Percentiles rank a stretch among this genome's conserved stretches.
Conservation (phyloP, 2,329 filamentous ascomycete genomes). For the Dactylella cylindrospora region DNA sequence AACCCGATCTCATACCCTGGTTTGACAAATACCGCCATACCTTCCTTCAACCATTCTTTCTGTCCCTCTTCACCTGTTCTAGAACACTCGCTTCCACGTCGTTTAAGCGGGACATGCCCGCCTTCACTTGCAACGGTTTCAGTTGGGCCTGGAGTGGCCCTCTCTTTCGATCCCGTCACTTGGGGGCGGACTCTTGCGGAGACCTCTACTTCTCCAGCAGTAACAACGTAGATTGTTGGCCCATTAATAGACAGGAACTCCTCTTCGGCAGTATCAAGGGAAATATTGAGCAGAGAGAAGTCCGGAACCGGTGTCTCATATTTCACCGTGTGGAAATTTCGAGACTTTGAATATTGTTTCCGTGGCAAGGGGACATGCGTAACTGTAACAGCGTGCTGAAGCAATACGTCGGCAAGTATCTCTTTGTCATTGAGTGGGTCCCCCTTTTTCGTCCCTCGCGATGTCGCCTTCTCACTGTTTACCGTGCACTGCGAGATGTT, state of each 20-base stretch:
- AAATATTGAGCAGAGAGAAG: slow-evolving; percentile 20
- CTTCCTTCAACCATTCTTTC: slow-evolving; percentile 19
- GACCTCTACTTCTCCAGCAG: slow-evolving; percentile 17
- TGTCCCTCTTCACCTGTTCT: slow-evolving; percentile 25
- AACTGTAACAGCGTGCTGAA: not conserved
- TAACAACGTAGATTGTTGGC: slow-evolving; percentile 25
- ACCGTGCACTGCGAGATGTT: slow-evolving; percentile 8
- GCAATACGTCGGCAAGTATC: slow-evolving; percentile 4
- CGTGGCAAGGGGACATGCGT: slow-evolving; percentile 8
- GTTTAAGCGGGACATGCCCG: slow-evolving; percentile 15
- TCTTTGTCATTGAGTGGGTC: not conserved
- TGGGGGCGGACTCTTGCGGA: slow-evolving; percentile 14
- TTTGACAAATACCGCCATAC: slow-evolving; percentile 28
- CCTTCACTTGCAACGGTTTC: slow-evolving; percentile 27
- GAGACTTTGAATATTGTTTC: slow-evolving; percentile 8
- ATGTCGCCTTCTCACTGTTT: slow-evolving; percentile 2
- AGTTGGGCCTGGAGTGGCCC: slow-evolving; percentile 10
- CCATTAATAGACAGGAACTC: slow-evolving; percentile 23
- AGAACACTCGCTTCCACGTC: slow-evolving; percentile 26
- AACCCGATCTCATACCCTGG: slow-evolving; percentile 27
- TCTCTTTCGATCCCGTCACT: not conserved
- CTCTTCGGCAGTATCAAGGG: slow-evolving; percentile 13
- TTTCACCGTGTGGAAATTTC: slow-evolving; percentile 18
- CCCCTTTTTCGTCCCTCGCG: not conserved
- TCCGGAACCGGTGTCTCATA: slow-evolving; percentile 12